phyloP scores from a whole-genome alignment of 805 yeast genomes.

The Candida loeiensis region DNA sequence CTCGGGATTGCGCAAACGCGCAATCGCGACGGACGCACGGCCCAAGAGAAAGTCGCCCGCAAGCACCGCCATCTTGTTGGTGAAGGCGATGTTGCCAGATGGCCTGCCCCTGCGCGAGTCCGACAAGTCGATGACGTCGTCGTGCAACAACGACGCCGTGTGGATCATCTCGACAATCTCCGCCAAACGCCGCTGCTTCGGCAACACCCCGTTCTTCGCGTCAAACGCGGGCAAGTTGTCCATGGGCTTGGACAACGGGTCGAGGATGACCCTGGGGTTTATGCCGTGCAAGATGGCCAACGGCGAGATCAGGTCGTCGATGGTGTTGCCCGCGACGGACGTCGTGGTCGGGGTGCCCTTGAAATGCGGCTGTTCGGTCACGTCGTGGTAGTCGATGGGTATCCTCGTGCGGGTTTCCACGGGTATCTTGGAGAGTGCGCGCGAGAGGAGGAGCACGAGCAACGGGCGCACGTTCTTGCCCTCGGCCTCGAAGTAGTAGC shows the following conservation, averaged over 20 bases:
- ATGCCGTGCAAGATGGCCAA: slow-evolving; percentile 82
- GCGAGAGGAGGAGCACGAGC: slow-evolving; percentile 76
- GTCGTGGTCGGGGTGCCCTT: slow-evolving; percentile 53
- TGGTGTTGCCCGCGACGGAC: slow-evolving; percentile 58
- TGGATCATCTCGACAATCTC: slow-evolving; percentile 98
- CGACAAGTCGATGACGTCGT: slow-evolving; percentile 90
- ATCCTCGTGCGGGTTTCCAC: slow-evolving; percentile 60
- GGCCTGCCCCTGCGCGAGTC: slow-evolving; percentile 89
- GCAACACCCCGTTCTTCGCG: slow-evolving; percentile 72
- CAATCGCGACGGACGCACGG: slow-evolving; percentile 93
- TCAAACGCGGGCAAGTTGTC: slow-evolving; percentile 59
- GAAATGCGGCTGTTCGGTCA: slow-evolving; percentile 60
- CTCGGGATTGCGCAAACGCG: slow-evolving; percentile 92
- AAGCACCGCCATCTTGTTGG: slow-evolving; percentile 94
- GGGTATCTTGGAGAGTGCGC: slow-evolving; percentile 78
- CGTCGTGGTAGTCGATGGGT: slow-evolving; percentile 60
- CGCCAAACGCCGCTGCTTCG: slow-evolving; percentile 92
- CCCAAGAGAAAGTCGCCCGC: slow-evolving; percentile 97
- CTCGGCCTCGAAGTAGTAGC: slow-evolving; percentile 92
- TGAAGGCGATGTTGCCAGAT: slow-evolving; percentile 88
- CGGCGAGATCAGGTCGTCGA: slow-evolving; percentile 70
- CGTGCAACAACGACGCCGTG: slow-evolving; percentile 92
- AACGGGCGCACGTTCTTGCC: slow-evolving; percentile 95
- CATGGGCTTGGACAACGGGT: slow-evolving; percentile 82
- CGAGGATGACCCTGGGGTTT: slow-evolving; percentile 75